phyloP scores from a whole-genome alignment of 208 protist genomes.

The Leishmania gerbilli region DNA sequence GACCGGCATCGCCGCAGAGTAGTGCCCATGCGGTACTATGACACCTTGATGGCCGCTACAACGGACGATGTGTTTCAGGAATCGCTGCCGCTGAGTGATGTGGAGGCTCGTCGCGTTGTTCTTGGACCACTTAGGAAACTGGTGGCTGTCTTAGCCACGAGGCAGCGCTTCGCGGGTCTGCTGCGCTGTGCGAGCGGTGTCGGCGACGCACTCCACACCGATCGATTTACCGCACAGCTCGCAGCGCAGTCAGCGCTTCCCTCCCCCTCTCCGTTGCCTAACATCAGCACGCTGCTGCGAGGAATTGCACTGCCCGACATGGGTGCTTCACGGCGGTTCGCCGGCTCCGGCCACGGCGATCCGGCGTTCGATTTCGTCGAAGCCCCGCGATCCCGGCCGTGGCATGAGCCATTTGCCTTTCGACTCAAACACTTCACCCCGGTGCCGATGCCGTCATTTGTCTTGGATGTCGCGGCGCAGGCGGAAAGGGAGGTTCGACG shows the following conservation, averaged over 20 bases:
- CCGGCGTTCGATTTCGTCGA: slow-evolving; percentile 6
- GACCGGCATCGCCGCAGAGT: slow-evolving; percentile 13
- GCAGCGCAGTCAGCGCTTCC: background rate
- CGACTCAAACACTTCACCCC: slow-evolving; percentile 19
- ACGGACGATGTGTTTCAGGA: background rate
- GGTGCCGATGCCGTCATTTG: slow-evolving; percentile 17
- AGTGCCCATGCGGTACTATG: slow-evolving; percentile 13
- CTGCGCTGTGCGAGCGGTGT: slow-evolving; percentile 4
- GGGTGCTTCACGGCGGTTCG: background rate
- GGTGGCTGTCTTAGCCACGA: slow-evolving; percentile 31
- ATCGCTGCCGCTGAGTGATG: slow-evolving; percentile 27
- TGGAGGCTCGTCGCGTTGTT: slow-evolving; percentile 26
- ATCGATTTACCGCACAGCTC: background rate
- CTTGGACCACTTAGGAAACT: slow-evolving; percentile 33
- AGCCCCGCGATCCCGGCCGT: slow-evolving; percentile 7
- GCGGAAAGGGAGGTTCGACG: slow-evolving; percentile 19
- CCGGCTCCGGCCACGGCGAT: background rate
- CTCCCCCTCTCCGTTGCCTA: background rate
- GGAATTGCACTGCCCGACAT: slow-evolving; percentile 16
- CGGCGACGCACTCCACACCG: background rate
- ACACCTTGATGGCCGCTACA: slow-evolving; percentile 3
- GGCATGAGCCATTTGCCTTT: slow-evolving; percentile 27
- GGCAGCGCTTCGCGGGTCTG: slow-evolving; percentile 24
- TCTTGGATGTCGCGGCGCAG: slow-evolving; percentile 14
- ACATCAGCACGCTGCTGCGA: slow-evolving; percentile 17